These are phyloP conservation scores for Plasmopara halstedii DNA, from an alignment of 352 stramenopile species.

Conservation along the genomic window DNA sequence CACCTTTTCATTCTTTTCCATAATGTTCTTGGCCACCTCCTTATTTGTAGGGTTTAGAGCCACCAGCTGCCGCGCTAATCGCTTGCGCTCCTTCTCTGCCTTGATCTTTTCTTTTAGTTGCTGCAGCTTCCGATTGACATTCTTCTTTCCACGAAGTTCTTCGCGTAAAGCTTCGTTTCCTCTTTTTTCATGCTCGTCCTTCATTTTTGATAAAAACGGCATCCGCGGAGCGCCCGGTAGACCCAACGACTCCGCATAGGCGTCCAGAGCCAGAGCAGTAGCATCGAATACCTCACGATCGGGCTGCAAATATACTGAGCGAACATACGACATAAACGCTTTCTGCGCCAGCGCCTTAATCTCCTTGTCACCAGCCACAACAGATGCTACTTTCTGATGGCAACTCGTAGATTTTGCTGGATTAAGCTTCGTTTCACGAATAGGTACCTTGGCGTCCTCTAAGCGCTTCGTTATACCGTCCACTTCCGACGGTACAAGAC, in stretches of 20 bases:
- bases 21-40: slow-evolving; percentile 26
- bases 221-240: slow-evolving; percentile 90
- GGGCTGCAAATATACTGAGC: slow-evolving; percentile 94
- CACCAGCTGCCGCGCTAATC: slow-evolving; percentile 68
- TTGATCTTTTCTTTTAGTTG: slow-evolving; percentile 98
- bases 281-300: slow-evolving; percentile 94
- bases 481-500: slow-evolving; percentile 89
- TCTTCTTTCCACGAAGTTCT: slow-evolving; percentile 91
- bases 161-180: slow-evolving; percentile 76
- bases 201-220: slow-evolving; percentile 87
- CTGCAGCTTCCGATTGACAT: slow-evolving; percentile 95
- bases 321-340: slow-evolving; percentile 97
- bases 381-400: slow-evolving; percentile 86
- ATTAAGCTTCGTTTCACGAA: slow-evolving; percentile 97
- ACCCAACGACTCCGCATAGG: slow-evolving; percentile 91
- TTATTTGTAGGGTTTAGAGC: slow-evolving; percentile 27
- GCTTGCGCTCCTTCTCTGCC: slow-evolving; percentile 92
- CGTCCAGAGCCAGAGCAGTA: slow-evolving; percentile 84
- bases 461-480: slow-evolving; percentile 83
- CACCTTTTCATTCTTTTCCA: slow-evolving; percentile 26
- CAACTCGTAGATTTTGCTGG: slow-evolving; percentile 92
- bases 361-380: slow-evolving; percentile 90
- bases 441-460: slow-evolving; percentile 89
- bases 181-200: slow-evolving; percentile 36
- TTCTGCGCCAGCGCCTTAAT: slow-evolving; percentile 95